Conservation (phyloP, 2,329 filamentous ascomycete genomes). For the Raffaelea ambrosiae region DNA sequence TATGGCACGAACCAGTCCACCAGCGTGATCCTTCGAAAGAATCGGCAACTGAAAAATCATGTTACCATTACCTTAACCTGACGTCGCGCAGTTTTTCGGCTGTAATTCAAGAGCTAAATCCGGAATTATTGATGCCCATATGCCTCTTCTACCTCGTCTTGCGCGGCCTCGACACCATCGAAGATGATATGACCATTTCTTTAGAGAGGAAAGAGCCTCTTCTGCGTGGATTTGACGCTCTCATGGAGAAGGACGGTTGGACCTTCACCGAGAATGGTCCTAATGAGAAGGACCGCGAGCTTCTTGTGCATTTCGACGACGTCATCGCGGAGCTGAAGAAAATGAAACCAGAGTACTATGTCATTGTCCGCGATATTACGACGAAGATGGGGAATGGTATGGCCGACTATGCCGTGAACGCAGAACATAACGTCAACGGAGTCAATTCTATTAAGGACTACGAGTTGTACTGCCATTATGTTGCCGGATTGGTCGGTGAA, state of each 20-base stretch:
- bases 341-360: slow-evolving; percentile 74
- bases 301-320: slow-evolving; percentile 86
- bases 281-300: slow-evolving; percentile 87
- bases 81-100: slow-evolving; percentile 90
- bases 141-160: slow-evolving; percentile 86
- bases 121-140: slow-evolving; percentile 83
- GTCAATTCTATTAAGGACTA: slow-evolving; percentile 82
- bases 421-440: slow-evolving; percentile 70
- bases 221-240: slow-evolving; percentile 70
- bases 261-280: slow-evolving; percentile 78
- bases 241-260: slow-evolving; percentile 81
- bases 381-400: slow-evolving; percentile 96
- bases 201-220: slow-evolving; percentile 77
- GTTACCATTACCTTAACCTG: slow-evolving; percentile 76
- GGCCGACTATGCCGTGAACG: slow-evolving; percentile 87
- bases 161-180: slow-evolving; percentile 92
- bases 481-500: slow-evolving; percentile 96
- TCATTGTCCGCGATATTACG: slow-evolving; percentile 87
- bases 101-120: slow-evolving; percentile 93
- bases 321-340: slow-evolving; percentile 82
- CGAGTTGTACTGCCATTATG: slow-evolving; percentile 95
- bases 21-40: slow-evolving; percentile 71
- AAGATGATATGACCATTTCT: slow-evolving; percentile 94
- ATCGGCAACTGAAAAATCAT: slow-evolving; percentile 62
- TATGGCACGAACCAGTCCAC: slow-evolving; percentile 95